Percentiles rank a stretch among this genome's conserved stretches.
These are phyloP conservation scores for Lodderomyces metapsilosis DNA, from an alignment of 1,139 yeast genomes.

Conservation along the genomic window DNA sequence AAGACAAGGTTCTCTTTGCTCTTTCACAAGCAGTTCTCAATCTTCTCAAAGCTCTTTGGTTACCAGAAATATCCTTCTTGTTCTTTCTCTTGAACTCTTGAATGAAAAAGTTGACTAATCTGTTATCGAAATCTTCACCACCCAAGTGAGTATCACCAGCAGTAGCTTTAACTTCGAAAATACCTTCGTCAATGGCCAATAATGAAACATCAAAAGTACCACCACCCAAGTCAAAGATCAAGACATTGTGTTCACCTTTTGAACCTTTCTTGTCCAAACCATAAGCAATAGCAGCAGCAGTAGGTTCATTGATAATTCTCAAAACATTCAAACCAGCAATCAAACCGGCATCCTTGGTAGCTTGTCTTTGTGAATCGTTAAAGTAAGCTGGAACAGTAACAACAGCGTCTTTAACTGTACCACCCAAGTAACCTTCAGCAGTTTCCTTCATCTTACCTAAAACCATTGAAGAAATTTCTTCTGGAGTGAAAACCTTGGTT, in stretches of 20 bases:
- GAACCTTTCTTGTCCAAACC: slow-evolving; percentile 95
- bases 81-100: slow-evolving; percentile 97
- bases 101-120: slow-evolving; percentile 91
- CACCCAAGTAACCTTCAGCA: slow-evolving; percentile 94
- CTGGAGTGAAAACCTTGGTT: slow-evolving; percentile 93
- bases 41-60: slow-evolving; percentile 97
- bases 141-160: slow-evolving; percentile 99
- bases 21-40: slow-evolving; percentile 99
- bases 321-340: slow-evolving; percentile 95
- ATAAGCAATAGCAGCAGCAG: slow-evolving; percentile 98
- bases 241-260: slow-evolving; percentile 83
- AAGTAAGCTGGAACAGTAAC: slow-evolving; percentile 96
- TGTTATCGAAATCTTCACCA: slow-evolving; percentile 99
- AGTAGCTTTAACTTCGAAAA: slow-evolving; percentile 98
- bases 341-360: slow-evolving; percentile 98
- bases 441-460: slow-evolving; percentile 97
- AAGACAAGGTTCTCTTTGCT: slow-evolving; percentile 98
- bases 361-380: slow-evolving; percentile 97
- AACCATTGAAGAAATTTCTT: slow-evolving; percentile 96
- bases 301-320: slow-evolving; percentile 96
- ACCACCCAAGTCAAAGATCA: slow-evolving; percentile 96
- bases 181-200: slow-evolving; percentile 97
- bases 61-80: slow-evolving; percentile 85
- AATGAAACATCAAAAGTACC: slow-evolving; percentile 99
- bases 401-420: slow-evolving; percentile 92